A percentile compares a stretch with the other conserved stretches of the same genome.
Evolutionary conservation across 371 early-diverging fungal genomes (phyloP).

Genomic region (Saksenaea vasiformis): DNA sequence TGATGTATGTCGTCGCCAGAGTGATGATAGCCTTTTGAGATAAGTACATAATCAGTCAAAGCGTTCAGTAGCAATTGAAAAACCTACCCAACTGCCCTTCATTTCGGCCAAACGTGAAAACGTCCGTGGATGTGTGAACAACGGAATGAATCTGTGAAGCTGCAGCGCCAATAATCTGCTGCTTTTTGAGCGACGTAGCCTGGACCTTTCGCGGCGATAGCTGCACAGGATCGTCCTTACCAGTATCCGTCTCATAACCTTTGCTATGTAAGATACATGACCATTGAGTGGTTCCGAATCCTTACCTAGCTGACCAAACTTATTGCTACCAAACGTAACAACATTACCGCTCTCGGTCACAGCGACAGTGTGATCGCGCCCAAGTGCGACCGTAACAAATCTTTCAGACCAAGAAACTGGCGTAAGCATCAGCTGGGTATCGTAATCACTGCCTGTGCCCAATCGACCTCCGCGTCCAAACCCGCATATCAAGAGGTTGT

Average conservation of each 20-base stretch:
- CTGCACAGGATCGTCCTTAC: conserved; percentile 45
- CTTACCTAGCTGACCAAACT: conserved; percentile 66
- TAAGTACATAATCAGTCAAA: background rate
- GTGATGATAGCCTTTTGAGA: conserved; percentile 46
- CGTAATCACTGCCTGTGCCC: conserved; percentile 63
- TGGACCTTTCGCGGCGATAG: conserved; percentile 60
- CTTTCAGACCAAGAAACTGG: conserved; percentile 56
- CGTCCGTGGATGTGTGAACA: conserved; percentile 53
- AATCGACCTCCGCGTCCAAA: conserved; percentile 76
- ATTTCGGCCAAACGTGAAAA: conserved; percentile 78
- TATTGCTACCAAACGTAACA: conserved; percentile 66
- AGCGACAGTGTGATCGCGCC: conserved; percentile 75
- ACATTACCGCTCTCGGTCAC: conserved; percentile 56
- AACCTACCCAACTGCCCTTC: conserved; percentile 72
- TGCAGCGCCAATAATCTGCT: conserved; percentile 63
- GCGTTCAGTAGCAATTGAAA: background rate
- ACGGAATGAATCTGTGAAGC: conserved; percentile 75
- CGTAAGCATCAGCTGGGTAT: conserved; percentile 52
- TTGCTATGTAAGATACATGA: background rate
- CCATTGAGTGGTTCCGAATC: background rate
- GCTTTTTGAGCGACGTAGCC: conserved; percentile 54
- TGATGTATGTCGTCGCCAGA: conserved; percentile 46
- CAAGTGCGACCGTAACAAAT: conserved; percentile 57
- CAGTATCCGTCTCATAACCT: conserved; percentile 53
- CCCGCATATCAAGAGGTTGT: conserved; percentile 64